Conservation (phyloP, 2,329 filamentous ascomycete genomes). For the Pseudonectria foliicola region DNA sequence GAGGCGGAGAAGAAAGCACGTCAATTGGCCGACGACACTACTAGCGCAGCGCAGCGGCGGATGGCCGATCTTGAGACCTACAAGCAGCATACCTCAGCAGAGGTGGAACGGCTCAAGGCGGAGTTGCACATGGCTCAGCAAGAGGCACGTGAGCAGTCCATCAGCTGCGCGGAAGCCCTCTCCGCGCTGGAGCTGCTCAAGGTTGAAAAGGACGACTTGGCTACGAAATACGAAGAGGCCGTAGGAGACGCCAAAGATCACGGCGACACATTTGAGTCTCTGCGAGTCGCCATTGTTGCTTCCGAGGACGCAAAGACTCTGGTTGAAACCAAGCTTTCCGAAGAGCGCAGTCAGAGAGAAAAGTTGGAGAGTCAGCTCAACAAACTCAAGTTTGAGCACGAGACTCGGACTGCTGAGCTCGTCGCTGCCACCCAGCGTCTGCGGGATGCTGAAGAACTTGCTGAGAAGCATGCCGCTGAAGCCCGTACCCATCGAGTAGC, state of each 20-base stretch:
- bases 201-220: constrained; percentile 78
- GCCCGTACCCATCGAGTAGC: constrained; percentile 78
- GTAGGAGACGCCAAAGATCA: constrained; percentile 63
- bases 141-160: constrained; percentile 71
- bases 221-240: constrained; percentile 59
- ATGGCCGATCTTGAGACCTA: constrained; percentile 78
- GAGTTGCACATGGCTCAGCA: constrained; percentile 78
- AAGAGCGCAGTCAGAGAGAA: constrained; percentile 73
- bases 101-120: constrained; percentile 77
- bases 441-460: constrained; percentile 79
- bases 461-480: constrained; percentile 80
- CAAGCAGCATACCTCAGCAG: constrained; percentile 74
- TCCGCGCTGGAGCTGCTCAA: constrained; percentile 67
- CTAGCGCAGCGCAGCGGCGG: constrained; percentile 73
- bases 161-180: constrained; percentile 69
- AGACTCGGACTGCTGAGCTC: constrained; percentile 70
- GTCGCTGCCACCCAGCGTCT: constrained; percentile 67
- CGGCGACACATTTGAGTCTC: constrained; percentile 61
- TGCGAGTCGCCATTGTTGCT: constrained; percentile 71
- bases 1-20: constrained; percentile 75
- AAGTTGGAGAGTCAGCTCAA: constrained; percentile 68
- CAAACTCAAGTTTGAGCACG: constrained; percentile 75
- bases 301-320: constrained; percentile 70
- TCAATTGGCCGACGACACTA: constrained; percentile 81
- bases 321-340: constrained; percentile 73